Evolutionary conservation across 257 asterid genomes (phyloP), one percentile per base, ranked within the genome.

Genomic region (Eucommia ulmoides): DNA sequence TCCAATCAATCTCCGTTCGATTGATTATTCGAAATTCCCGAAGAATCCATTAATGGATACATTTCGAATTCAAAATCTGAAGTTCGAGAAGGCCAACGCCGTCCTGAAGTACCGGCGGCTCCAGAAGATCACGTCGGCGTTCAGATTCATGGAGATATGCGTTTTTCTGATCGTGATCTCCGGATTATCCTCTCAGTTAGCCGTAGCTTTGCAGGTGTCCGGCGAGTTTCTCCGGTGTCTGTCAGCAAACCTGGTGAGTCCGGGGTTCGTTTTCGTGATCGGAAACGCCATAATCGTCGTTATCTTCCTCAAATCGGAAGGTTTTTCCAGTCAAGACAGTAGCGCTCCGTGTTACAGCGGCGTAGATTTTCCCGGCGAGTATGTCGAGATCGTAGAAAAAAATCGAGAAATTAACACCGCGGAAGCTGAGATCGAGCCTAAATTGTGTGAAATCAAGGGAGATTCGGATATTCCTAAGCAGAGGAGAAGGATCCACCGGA

Each of bases 271-370:
- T 4, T 86, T 86, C 63, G 23, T 86, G 18, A 1, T 83, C 17
- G 97, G 91, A 8, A 84, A 88, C 80, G 69, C 50, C 18, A 88
- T 88, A 12, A 79, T 88, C 14, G 15, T 77, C 64, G 61, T 49
- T 45, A 73, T 88, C 54, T 69, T 78, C 63, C 23, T 81, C 19
- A 71, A 67, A 50, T 81, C 94, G 3, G 75, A 86, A 12, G 58
- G 55, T 0, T 35, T 41, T 5, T 58, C 89, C 7, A 29, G 54
- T 24, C 38, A 61, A 5, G 16, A 38, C 3, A 5, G 2, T 7
- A 3, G 3, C 16, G 45, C 45, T 4, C 3, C 11, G 11, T 12
- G 16, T 8, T 2, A 38, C 3, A 38, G 5, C 16, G 12, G 12
- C 12, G n/a, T 38, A 8, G 2, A 2, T 38, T 14, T 38, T 38